Percentiles rank a stretch among this genome's conserved stretches.
Evolutionary conservation across 2,329 filamentous ascomycete genomes (phyloP).

Genomic region (Trichoderma arundinaceum): DNA sequence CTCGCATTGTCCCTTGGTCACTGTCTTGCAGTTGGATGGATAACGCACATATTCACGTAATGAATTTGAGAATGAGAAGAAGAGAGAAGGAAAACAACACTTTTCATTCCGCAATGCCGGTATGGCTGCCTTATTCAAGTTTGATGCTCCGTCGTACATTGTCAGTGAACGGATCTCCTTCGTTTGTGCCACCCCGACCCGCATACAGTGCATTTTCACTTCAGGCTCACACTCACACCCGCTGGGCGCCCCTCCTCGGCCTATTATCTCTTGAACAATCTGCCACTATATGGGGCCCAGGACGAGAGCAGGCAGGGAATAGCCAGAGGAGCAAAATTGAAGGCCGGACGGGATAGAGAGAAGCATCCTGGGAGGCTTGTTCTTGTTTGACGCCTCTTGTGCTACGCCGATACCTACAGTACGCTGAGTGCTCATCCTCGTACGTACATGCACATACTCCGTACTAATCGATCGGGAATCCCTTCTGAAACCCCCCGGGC

Average conservation of each 20-base stretch:
- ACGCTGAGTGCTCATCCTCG: too few relatives aligned
- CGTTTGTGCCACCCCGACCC: constrained; percentile 1
- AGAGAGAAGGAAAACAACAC: too few relatives aligned
- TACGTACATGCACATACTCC: too few relatives aligned
- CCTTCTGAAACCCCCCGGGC: too few relatives aligned
- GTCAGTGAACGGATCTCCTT: too few relatives aligned
- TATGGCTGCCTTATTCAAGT: too few relatives aligned
- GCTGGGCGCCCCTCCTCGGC: constrained; percentile 20
- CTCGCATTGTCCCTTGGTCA: constrained; percentile 7
- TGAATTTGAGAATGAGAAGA: neutral
- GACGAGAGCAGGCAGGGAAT: constrained; percentile 24
- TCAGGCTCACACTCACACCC: constrained; percentile 3
- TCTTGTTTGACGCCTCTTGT: neutral
- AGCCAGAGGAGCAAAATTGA: constrained; percentile 25
- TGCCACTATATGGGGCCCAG: constrained; percentile 28
- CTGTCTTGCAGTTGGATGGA: neutral
- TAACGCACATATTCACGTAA: neutral
- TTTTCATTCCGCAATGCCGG: too few relatives aligned
- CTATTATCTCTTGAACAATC: constrained; percentile 30
- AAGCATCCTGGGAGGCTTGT: constrained; percentile 10
- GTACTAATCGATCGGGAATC: too few relatives aligned
- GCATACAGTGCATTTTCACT: constrained; percentile 22
- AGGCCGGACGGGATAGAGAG: constrained; percentile 17
- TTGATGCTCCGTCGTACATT: neutral
- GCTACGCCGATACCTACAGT: too few relatives aligned